Percentiles rank a stretch among this genome's conserved stretches.
Evolutionary conservation across 768 basidiomycete genomes (phyloP).

Genomic region (Crassisporium funariophilum): DNA sequence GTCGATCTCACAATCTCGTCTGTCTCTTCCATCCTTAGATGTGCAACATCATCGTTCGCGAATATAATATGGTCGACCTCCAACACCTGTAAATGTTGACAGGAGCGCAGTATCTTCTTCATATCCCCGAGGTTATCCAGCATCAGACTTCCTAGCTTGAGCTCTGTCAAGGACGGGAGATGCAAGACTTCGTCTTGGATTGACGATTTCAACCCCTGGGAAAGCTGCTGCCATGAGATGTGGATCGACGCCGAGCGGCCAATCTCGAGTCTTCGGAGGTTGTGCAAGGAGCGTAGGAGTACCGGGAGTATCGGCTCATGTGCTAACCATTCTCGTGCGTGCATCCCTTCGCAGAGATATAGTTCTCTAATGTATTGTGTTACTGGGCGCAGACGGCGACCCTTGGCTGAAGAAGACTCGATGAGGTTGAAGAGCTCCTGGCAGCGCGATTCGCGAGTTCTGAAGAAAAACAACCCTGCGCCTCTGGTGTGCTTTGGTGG

Average conservation of each 20-base stretch:
- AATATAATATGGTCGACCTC: conserved; percentile 23
- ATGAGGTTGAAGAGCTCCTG: conserved; percentile 14
- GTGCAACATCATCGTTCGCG: conserved; percentile 9
- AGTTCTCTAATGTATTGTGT: conserved; percentile 37
- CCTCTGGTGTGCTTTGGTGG: conserved; percentile 15
- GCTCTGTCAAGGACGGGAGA: conserved; percentile 20
- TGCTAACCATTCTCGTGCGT: conserved; percentile 22
- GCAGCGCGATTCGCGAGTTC: conserved; percentile 12
- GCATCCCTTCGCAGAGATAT: conserved; percentile 26
- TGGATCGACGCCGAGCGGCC: conserved; percentile 21
- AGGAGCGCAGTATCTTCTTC: conserved; percentile 15
- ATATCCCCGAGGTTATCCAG: conserved; percentile 18
- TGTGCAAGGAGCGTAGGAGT: conserved; percentile 19
- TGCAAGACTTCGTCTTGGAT: conserved; percentile 18
- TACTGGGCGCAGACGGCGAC: conserved; percentile 83
- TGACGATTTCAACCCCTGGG: conserved; percentile 13
- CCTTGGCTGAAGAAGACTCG: conserved; percentile 78
- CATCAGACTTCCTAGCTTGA: conserved; percentile 22
- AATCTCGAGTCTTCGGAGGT: conserved; percentile 25
- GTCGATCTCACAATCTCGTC: conserved; percentile 1
- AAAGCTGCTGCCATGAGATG: conserved; percentile 22
- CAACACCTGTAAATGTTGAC: conserved; percentile 19
- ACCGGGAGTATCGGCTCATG: conserved; percentile 18
- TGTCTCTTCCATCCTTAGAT: not conserved
- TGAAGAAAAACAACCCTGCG: conserved; percentile 9